Evolutionary conservation across 768 basidiomycete species (phyloP).

Genomic region (Tubosaeta sp.): DNA sequence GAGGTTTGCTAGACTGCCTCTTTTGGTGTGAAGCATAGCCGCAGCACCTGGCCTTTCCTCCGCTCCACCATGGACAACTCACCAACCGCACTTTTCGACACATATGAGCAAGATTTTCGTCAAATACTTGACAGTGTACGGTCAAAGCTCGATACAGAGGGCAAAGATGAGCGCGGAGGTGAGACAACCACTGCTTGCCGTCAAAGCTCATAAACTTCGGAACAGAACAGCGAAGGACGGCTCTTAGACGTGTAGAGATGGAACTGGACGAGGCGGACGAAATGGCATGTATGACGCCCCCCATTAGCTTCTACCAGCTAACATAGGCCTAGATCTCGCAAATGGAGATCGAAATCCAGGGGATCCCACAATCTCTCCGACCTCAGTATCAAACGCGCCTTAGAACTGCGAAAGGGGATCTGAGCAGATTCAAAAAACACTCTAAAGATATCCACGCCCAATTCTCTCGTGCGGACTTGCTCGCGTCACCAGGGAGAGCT

Average conservation of each 20-base stretch:
- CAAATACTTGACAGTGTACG: conserved; percentile 73
- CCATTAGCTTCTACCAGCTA: background rate
- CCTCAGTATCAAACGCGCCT: conserved; percentile 74
- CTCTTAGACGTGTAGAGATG: conserved; percentile 82
- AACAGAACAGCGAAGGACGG: conserved; percentile 75
- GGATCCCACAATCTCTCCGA: conserved; percentile 83
- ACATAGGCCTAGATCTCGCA: conserved; percentile 71
- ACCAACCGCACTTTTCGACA: conserved; percentile 82
- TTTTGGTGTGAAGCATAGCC: conserved; percentile 15
- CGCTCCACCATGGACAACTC: conserved; percentile 65
- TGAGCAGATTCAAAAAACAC: conserved; percentile 76
- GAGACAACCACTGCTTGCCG: conserved; percentile 22
- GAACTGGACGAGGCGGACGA: conserved; percentile 98
- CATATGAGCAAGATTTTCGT: conserved; percentile 90
- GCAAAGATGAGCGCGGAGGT: conserved; percentile 68
- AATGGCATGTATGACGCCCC: conserved; percentile 54
- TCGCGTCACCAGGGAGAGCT: conserved; percentile 44
- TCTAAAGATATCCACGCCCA: conserved; percentile 69
- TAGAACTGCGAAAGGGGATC: conserved; percentile 66
- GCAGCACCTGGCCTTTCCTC: conserved; percentile 12
- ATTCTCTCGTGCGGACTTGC: conserved; percentile 72
- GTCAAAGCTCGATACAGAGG: conserved; percentile 71
- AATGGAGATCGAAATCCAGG: conserved; percentile 98
- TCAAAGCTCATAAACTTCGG: conserved; percentile 1
- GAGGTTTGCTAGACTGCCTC: conserved; percentile 19